A percentile compares a stretch with the other conserved stretches of the same genome.
Evolutionary conservation across 2,329 filamentous ascomycete genomes (phyloP).

Genomic region (Sporothrix variecibatus): DNA sequence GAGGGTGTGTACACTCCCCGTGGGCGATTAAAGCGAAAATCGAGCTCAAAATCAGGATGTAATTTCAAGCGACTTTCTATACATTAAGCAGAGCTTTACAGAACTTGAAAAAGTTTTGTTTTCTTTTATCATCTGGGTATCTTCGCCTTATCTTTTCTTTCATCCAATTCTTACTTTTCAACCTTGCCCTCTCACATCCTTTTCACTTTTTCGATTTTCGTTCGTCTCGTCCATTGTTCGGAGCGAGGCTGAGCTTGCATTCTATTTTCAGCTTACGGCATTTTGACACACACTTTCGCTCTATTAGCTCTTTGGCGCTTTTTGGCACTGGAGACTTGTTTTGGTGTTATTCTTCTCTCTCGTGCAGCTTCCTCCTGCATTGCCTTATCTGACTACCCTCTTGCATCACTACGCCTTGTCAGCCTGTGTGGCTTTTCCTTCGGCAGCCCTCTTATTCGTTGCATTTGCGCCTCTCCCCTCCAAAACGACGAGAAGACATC

Average conservation of each 20-base stretch:
- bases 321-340: neutral
- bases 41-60: neutral
- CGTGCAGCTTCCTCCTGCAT: neutral
- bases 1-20: neutral
- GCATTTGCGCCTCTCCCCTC: neutral
- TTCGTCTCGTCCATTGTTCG: neutral
- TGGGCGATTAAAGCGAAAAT: neutral
- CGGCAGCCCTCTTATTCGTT: neutral
- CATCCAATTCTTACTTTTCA: neutral
- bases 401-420: slow-evolving; percentile 12
- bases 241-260: slow-evolving; percentile 14
- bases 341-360: neutral
- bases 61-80: neutral
- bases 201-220: neutral
- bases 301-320: neutral
- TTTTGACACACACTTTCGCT: too few relatives aligned
- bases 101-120: neutral
- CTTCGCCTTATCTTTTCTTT: neutral
- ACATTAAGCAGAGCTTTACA: neutral
- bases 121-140: neutral
- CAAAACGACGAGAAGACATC: neutral
- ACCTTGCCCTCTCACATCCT: neutral
- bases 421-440: slow-evolving; percentile 10
- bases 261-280: slow-evolving; percentile 10
- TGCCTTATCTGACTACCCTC: slow-evolving; percentile 3